Conservation (phyloP, 1,284 basidiomycete species). For the Irpex sp. region DNA sequence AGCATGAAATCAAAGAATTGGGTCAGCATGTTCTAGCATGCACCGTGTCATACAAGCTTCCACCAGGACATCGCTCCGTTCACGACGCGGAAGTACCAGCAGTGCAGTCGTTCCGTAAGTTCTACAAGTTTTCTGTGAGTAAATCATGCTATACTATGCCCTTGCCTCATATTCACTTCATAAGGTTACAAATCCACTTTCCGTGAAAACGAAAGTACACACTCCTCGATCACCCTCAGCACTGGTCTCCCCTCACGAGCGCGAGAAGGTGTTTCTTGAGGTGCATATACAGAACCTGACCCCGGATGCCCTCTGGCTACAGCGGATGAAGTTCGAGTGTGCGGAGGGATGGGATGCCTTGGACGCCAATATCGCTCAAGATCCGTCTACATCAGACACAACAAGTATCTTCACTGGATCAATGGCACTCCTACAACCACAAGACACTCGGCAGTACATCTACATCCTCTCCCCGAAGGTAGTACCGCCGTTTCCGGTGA, state of each 20-base stretch:
- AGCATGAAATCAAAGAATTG: slow-evolving; percentile 81
- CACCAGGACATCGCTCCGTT: slow-evolving; percentile 45
- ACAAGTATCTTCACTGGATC: slow-evolving; percentile 55
- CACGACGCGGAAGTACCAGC: slow-evolving; percentile 51
- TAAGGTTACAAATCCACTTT: slow-evolving; percentile 83
- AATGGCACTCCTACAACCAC: slow-evolving; percentile 70
- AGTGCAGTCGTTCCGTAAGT: slow-evolving; percentile 76
- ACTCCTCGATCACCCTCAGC: slow-evolving; percentile 69
- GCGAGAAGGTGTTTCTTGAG: slow-evolving; percentile 83
- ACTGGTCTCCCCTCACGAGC: slow-evolving; percentile 51
- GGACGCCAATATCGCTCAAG: slow-evolving; percentile 44
- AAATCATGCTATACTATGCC: background rate
- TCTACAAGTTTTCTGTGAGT: slow-evolving; percentile 85
- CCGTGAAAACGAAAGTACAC: slow-evolving; percentile 89
- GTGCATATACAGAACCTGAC: slow-evolving; percentile 86
- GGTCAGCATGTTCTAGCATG: slow-evolving; percentile 81
- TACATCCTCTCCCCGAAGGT: slow-evolving; percentile 67
- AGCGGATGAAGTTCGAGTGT: slow-evolving; percentile 70
- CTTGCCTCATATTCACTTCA: background rate
- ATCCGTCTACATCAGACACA: slow-evolving; percentile 22
- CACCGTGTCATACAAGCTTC: slow-evolving; percentile 66
- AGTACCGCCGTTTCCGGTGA: slow-evolving; percentile 44
- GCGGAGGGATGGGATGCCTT: slow-evolving; percentile 64
- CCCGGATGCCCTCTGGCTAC: slow-evolving; percentile 72
- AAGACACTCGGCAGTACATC: slow-evolving; percentile 80